Conservation (phyloP, 1,284 basidiomycete species). For the Trichosporon inkin region DNA sequence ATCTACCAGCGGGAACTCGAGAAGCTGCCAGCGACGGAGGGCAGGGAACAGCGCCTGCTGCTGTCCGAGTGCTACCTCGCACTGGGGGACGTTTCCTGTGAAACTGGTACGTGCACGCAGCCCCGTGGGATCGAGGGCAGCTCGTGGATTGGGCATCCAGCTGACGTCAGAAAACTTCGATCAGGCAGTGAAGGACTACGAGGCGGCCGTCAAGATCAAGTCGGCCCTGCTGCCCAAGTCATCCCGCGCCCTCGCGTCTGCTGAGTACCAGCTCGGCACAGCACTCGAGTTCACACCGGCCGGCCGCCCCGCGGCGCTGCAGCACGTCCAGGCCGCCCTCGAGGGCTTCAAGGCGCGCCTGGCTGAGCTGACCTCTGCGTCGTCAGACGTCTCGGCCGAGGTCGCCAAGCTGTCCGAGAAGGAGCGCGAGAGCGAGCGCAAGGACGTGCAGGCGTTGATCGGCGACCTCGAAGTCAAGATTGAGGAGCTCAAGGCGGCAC, state of each 20-base stretch:
- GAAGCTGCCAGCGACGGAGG: conserved; percentile 20
- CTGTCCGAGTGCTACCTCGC: conserved; percentile 78
- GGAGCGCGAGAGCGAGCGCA: conserved; percentile 69
- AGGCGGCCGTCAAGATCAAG: conserved; percentile 67
- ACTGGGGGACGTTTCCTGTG: conserved; percentile 80
- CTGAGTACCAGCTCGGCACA: conserved; percentile 83
- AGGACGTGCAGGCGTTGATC: conserved; percentile 68
- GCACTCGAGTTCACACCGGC: conserved; percentile 74
- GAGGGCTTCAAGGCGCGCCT: conserved; percentile 68
- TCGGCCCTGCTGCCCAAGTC: conserved; percentile 65
- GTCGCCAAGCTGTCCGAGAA: conserved; percentile 56
- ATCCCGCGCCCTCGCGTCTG: conserved; percentile 80
- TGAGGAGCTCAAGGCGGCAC: conserved; percentile 76
- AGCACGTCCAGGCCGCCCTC: conserved; percentile 70
- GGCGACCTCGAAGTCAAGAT: conserved; percentile 81
- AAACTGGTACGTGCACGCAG: conserved; percentile 63
- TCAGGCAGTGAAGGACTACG: conserved; percentile 79
- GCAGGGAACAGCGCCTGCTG: conserved; percentile 57
- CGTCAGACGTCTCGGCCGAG: conserved; percentile 18
- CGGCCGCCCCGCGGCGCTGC: conserved; percentile 69
- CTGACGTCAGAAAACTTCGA: conserved; percentile 75
- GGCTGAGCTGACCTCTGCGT: conserved; percentile 59
- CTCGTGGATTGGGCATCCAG: background rate
- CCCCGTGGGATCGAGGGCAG: too few species aligned
- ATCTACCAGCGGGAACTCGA: conserved; percentile 65